Base-by-base conservation (phyloP, 108 stramenopile species). In the Nitzschia inconspicua region DNA sequence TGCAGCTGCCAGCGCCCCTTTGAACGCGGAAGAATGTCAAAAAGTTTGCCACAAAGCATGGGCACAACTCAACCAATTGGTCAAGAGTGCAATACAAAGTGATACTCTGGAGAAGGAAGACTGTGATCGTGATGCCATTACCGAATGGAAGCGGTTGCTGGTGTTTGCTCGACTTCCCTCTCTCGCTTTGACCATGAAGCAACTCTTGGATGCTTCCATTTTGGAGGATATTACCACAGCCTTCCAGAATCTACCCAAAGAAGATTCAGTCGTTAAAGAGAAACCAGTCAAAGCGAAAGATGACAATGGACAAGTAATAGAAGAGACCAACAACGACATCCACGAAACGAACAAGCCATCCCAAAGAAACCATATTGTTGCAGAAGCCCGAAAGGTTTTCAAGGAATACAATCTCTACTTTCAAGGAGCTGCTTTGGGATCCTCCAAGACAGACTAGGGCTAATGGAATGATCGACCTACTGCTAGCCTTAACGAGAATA, bases 41-140 rank as follows among this genome's bases (percentile, higher is more conserved):
- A 63, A 72, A 55, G 60, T 70, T 19, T 61, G 68, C 27, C 44
- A 44, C 55, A 62, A 70, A 36, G 49, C 68, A 10, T 70, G 68
- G 68, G 29, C 37, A 16, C 24, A 18, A 26, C 53, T 70, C 0
- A 56, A 52, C 39, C 13, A n/a, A 2, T 19, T 50, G 46, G 54
- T 70, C 30, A 30, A 19, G 0, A 10, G 14, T 9, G 36, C 53
- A 14, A 3, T 70, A 25, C n/a, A 27, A 26, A 36, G 5, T 20
- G 5, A 22, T 1, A 16, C 24, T 4, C 10, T n/a, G 24, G 6
- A 28, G 14, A 11, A 22, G 3, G 19, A 16, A 23, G 30, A 58
- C 1, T n/a, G n/a, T 25, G 25, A 28, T 29, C 27, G 16, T 29
- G 53, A 54, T 9, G 53, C 53, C 3, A 22, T 70, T 18, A 19